phyloP scores from a whole-genome alignment of 257 asterid species.

The Scutellaria minor region DNA sequence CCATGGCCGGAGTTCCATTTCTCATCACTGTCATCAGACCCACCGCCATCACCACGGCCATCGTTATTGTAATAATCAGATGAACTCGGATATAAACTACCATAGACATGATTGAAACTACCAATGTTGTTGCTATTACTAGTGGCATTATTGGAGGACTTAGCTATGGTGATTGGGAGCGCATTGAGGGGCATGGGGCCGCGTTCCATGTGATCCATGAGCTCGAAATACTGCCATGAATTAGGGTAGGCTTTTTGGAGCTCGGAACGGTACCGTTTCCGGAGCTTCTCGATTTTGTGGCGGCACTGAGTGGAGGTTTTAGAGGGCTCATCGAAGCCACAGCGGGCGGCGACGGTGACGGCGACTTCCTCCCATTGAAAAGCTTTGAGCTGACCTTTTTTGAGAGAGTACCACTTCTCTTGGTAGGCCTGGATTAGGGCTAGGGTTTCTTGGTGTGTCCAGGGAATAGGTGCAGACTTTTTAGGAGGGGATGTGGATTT shows the following conservation, averaged over 20 bases:
- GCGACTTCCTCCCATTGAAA: constrained; percentile 87
- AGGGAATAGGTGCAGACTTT: constrained; percentile 71
- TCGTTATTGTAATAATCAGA: constrained; percentile 31
- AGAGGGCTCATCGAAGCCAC: constrained; percentile 75
- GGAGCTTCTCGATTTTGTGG: constrained; percentile 91
- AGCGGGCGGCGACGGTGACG: constrained; percentile 75
- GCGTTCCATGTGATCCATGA: constrained; percentile 87
- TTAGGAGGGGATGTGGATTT: constrained; percentile 48
- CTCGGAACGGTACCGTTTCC: constrained; percentile 87
- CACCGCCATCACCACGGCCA: constrained; percentile 35
- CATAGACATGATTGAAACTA: constrained; percentile 34
- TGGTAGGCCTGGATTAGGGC: constrained; percentile 85
- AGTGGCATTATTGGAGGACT: constrained; percentile 36
- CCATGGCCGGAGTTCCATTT: constrained; percentile 42
- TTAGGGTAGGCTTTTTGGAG: constrained; percentile 62
- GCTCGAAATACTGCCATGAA: constrained; percentile 83
- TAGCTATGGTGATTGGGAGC: constrained; percentile 55
- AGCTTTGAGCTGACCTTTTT: constrained; percentile 85
- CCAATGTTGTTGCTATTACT: constrained; percentile 22
- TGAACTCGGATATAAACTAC: constrained; percentile 32
- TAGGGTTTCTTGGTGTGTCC: constrained; percentile 87
- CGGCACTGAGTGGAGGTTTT: constrained; percentile 94
- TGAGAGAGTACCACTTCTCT: constrained; percentile 88
- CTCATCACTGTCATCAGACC: constrained; percentile 60
- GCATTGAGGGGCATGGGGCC: constrained; percentile 76